Evolutionary conservation across 2,329 filamentous ascomycete genomes (phyloP).

Genomic region (Penicillium sp.): DNA sequence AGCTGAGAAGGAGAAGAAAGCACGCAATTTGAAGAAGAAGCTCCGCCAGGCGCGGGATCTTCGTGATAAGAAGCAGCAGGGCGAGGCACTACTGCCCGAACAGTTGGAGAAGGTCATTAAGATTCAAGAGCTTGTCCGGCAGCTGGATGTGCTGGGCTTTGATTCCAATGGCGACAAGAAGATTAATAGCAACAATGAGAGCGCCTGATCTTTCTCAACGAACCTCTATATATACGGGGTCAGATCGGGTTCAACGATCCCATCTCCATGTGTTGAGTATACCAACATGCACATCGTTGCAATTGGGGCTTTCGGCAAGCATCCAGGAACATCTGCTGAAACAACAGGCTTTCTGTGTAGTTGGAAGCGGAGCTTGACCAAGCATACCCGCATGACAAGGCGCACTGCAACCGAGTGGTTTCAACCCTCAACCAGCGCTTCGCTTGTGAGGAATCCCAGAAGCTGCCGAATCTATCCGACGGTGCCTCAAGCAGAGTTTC

Average conservation of each 20-base stretch:
- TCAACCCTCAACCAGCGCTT: background rate
- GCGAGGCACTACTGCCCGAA: conserved; percentile 80
- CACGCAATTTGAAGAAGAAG: conserved; percentile 88
- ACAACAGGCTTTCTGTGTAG: background rate
- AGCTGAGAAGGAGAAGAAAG: conserved; percentile 86
- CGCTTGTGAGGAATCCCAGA: background rate
- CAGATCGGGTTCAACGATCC: background rate
- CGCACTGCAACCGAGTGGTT: background rate
- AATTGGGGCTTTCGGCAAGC: background rate
- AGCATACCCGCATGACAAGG: background rate
- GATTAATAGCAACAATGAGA: conserved; percentile 23
- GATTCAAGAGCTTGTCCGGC: conserved; percentile 88
- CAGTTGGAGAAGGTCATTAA: conserved; percentile 98
- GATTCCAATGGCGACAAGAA: conserved; percentile 72
- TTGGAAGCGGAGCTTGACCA: background rate
- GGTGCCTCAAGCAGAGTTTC: background rate
- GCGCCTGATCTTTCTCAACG: conserved; percentile 6
- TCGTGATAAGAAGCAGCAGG: conserved; percentile 84
- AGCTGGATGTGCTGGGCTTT: conserved; percentile 81
- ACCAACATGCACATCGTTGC: background rate
- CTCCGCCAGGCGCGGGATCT: conserved; percentile 89
- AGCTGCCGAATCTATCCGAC: background rate
- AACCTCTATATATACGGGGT: background rate
- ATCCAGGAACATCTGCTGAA: background rate
- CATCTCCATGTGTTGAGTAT: background rate